phyloP scores from a whole-genome alignment of 2,329 filamentous ascomycete genomes.

The Hypoxylon sp. region DNA sequence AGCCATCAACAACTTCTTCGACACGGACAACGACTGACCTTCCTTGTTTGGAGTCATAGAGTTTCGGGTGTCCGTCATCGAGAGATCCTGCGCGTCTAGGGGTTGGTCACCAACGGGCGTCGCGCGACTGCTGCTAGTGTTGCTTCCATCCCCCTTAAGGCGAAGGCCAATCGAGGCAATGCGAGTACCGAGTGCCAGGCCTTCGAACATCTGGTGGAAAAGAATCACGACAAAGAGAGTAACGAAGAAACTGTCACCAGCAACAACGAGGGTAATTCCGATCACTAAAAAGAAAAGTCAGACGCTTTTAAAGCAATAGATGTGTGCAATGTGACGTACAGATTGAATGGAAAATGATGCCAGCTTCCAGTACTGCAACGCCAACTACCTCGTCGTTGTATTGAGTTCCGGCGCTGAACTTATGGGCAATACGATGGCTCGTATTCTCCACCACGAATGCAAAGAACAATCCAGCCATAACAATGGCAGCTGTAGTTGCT shows the following conservation, averaged over 20 bases:
- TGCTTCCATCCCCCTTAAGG: conserved; percentile 19
- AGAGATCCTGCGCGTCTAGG: background rate
- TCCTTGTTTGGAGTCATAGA: background rate
- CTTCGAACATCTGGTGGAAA: conserved; percentile 86
- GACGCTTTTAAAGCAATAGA: conserved; percentile 2
- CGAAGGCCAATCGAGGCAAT: conserved; percentile 71
- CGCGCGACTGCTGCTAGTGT: conserved; percentile 1
- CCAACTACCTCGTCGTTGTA: conserved; percentile 61
- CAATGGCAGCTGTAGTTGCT: conserved; percentile 76
- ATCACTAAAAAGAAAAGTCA: conserved; percentile 64
- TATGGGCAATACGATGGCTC: conserved; percentile 70
- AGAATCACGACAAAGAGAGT: conserved; percentile 77
- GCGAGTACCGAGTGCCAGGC: conserved; percentile 79
- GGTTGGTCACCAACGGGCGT: conserved; percentile 3
- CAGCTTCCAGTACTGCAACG: conserved; percentile 79
- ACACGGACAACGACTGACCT: conserved; percentile 54
- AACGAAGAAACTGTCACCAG: conserved; percentile 69
- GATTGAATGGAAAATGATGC: conserved; percentile 82
- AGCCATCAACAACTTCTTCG: conserved; percentile 73
- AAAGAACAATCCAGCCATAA: conserved; percentile 81
- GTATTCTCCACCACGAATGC: conserved; percentile 80
- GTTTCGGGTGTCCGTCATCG: background rate
- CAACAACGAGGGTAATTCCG: conserved; percentile 74
- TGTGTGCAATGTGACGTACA: conserved; percentile 60
- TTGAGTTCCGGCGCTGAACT: conserved; percentile 42